A percentile compares a stretch with the other conserved stretches of the same genome.
phyloP scores from a whole-genome alignment of 2,329 filamentous ascomycete species.

The Aspergillus latus region DNA sequence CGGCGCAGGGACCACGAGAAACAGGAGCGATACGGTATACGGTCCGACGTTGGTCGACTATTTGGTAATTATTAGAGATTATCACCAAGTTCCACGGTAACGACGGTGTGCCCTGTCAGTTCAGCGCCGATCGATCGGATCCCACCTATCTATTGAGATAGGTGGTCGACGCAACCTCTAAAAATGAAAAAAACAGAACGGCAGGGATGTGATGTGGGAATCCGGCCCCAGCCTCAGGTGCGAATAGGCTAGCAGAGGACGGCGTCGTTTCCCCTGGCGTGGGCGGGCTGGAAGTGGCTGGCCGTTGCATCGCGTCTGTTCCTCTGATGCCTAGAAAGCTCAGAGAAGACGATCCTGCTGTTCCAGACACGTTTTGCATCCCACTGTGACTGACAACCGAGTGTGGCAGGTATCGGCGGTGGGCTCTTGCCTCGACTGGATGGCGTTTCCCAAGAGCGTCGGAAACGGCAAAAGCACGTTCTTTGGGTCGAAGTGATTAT shows the following conservation, averaged over 20 bases:
- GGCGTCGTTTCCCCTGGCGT: neutral
- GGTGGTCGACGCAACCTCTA: neutral
- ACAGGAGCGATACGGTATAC: neutral
- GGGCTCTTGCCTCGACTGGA: constrained; percentile 10
- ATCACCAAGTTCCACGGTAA: constrained; percentile 3
- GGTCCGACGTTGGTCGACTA: neutral
- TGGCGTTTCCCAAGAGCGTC: constrained; percentile 1
- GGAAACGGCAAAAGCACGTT: neutral
- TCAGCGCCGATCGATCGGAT: constrained; percentile 15
- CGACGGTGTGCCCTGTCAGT: constrained; percentile 8
- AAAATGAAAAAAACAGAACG: neutral
- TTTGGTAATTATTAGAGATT: neutral
- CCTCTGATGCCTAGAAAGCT: neutral
- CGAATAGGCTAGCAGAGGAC: neutral
- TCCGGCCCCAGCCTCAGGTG: constrained; percentile 6
- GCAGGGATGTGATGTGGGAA: constrained; percentile 11
- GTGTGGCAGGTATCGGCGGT: constrained; percentile 19
- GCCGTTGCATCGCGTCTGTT: constrained; percentile 6
- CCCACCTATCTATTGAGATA: constrained; percentile 6
- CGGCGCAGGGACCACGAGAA: constrained; percentile 2
- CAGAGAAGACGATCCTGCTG: neutral
- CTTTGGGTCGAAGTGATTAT: neutral
- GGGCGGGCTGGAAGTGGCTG: constrained; percentile 11
- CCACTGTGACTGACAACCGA: neutral
- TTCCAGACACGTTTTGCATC: constrained; percentile 1